Percentiles rank a stretch among this genome's conserved stretches.
phyloP scores from a whole-genome alignment of 306 rosid species.

The Cucumis cinereus region DNA sequence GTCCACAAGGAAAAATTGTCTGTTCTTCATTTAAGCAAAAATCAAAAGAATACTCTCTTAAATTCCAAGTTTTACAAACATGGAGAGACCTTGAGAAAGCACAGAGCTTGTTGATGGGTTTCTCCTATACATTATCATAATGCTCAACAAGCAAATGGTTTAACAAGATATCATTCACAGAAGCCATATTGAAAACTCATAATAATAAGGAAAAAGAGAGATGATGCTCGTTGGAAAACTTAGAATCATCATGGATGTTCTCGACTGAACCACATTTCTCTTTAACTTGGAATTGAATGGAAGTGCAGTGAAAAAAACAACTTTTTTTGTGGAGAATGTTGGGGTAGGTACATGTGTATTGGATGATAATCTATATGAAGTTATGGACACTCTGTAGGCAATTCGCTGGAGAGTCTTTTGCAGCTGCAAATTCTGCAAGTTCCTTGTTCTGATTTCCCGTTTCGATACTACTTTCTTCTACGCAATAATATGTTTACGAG shows the following conservation, averaged over 20 bases:
- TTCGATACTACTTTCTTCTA: neutral
- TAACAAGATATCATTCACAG: neutral
- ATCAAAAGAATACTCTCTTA: neutral
- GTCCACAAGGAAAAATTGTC: neutral
- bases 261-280: neutral
- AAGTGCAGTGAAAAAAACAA: neutral
- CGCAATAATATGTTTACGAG: constrained; percentile 9
- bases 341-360: constrained; percentile 1
- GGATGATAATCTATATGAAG: constrained; percentile 2
- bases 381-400: neutral
- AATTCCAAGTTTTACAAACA: neutral
- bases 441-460: neutral
- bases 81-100: neutral
- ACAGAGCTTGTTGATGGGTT: neutral
- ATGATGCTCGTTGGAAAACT: neutral
- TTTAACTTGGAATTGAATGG: constrained; percentile 1
- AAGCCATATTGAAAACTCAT: neutral
- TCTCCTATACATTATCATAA: neutral
- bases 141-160: neutral
- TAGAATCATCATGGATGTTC: neutral
- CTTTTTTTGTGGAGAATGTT: neutral
- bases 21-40: neutral
- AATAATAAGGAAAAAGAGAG: neutral
- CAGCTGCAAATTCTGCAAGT: neutral
- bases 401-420: neutral